phyloP scores from a whole-genome alignment of 805 yeast genomes.

The Myxozyma kluyveri region DNA sequence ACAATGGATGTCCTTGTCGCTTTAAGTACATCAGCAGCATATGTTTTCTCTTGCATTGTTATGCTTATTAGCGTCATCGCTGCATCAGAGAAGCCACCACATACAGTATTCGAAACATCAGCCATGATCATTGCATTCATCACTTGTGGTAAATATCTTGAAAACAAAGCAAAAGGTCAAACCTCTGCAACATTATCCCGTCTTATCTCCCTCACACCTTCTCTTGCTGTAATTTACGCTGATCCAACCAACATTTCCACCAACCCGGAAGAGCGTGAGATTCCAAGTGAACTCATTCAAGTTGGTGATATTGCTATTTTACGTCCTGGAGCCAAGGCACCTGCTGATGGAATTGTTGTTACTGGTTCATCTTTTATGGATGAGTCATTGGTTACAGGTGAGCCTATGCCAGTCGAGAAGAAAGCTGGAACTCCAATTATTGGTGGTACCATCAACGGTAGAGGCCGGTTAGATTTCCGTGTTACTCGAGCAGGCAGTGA shows the following conservation, averaged over 20 bases:
- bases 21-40: slow-evolving; percentile 77
- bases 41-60: slow-evolving; percentile 65
- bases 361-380: slow-evolving; percentile 80
- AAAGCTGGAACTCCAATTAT: slow-evolving; percentile 58
- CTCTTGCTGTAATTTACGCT: slow-evolving; percentile 63
- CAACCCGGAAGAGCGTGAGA: slow-evolving; percentile 43
- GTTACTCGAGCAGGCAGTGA: slow-evolving; percentile 74
- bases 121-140: slow-evolving; percentile 82
- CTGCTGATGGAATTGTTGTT: slow-evolving; percentile 84
- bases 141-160: slow-evolving; percentile 85
- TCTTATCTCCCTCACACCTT: slow-evolving; percentile 76
- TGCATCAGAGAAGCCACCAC: slow-evolving; percentile 48
- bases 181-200: slow-evolving; percentile 86
- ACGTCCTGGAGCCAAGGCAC: slow-evolving; percentile 81
- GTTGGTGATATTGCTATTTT: slow-evolving; percentile 71
- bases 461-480: slow-evolving; percentile 63
- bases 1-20: slow-evolving; percentile 93
- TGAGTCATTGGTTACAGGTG: slow-evolving; percentile 91
- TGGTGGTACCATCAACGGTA: slow-evolving; percentile 90
- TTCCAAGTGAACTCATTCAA: slow-evolving; percentile 78
- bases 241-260: slow-evolving; percentile 24
- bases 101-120: slow-evolving; percentile 74
- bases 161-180: slow-evolving; percentile 87
- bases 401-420: slow-evolving; percentile 73
- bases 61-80: slow-evolving; percentile 44